Base-by-base conservation (phyloP, 75 land plant genomes). In the Picea sitchensis region DNA sequence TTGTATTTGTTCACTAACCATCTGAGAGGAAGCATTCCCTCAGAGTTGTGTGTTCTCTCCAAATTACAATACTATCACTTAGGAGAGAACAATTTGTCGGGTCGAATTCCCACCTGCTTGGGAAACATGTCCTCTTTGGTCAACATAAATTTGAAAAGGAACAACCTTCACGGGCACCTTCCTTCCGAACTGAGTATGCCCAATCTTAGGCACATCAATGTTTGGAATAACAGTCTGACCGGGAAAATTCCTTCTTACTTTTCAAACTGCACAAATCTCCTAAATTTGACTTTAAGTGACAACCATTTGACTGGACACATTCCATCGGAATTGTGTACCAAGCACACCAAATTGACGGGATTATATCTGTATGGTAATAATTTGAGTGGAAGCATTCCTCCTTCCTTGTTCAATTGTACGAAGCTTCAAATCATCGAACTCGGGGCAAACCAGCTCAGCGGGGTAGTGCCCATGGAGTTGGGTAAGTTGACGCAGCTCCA, bases 241-340 rank as follows among this genome's bases (percentile, higher is more conserved):
- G 86, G 68, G 2, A 15, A 56, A 31, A 77, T 89, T 76, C 88
- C 91, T 0, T 54, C 69, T 6, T 60, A 81, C 32, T 13, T 91
- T 2, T 87, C 75, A 21, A 82, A 78, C 57, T 14, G 38, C 17
- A 84, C 77, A 76, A 59, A 59, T 36, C 79, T 92, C 60, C 81
- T 80, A 69, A 84, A 67, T 20, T 80, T 90, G 77, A 81, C 87
- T 77, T 79, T 90, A 75, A 83, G 88, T 41, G 63, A 75, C 56
- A 92, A 92, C 60, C 26, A 67, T 4, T 78, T 92, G 7, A 76
- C 79, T 2, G 92, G 94, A 7, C 44, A 31, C 23, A 90, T 90
- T 44, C 90, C 93, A 1, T 23, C 41, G 23, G 82, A 77, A 17
- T 86, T 85, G 41, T 81, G 91, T 80, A 77, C 83, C 11, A 80